A percentile compares a stretch with the other conserved stretches of the same genome.
Evolutionary conservation across 2,329 filamentous ascomycete genomes (phyloP).

Genomic region (Neocatenulostroma microsporum): DNA sequence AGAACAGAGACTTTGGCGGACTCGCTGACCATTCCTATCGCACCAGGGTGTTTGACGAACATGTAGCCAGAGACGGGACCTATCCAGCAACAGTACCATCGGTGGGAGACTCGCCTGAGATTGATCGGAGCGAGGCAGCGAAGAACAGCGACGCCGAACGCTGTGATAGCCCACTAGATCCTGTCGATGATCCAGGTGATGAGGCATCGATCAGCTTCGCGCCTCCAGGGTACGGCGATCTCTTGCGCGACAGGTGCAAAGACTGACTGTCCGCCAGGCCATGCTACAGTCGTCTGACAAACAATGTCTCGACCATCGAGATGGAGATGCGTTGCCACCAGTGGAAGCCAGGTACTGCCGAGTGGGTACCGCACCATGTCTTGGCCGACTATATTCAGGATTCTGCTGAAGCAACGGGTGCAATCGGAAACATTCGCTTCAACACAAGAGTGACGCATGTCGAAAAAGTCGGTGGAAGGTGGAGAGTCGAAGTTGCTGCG

Average conservation of each 20-base stretch:
- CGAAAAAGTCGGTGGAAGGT: conserved; percentile 41
- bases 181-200: no score
- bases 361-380: conserved; percentile 50
- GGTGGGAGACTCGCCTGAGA: conserved; percentile 27
- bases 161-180: no score
- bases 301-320: conserved; percentile 47
- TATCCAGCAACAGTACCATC: conserved; percentile 38
- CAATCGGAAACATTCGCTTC: conserved; percentile 46
- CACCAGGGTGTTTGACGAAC: conserved; percentile 45
- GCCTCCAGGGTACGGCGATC: conserved; percentile 40
- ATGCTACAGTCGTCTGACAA: conserved; percentile 46
- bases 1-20: not conserved
- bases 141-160: no score
- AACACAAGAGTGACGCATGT: conserved; percentile 53
- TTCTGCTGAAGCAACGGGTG: conserved; percentile 45
- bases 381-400: conserved; percentile 55
- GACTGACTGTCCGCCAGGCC: conserved; percentile 30
- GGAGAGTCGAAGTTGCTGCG: conserved; percentile 46
- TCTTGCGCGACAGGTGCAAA: conserved; percentile 29
- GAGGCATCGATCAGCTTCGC: no score
- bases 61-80: conserved; percentile 39
- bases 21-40: no score
- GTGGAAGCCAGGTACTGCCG: conserved; percentile 54
- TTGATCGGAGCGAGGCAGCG: conserved; percentile 10
- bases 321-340: conserved; percentile 42